Evolutionary conservation across 2,329 filamentous ascomycete species (phyloP).

Genomic region (Pseudogymnoascus sp.): DNA sequence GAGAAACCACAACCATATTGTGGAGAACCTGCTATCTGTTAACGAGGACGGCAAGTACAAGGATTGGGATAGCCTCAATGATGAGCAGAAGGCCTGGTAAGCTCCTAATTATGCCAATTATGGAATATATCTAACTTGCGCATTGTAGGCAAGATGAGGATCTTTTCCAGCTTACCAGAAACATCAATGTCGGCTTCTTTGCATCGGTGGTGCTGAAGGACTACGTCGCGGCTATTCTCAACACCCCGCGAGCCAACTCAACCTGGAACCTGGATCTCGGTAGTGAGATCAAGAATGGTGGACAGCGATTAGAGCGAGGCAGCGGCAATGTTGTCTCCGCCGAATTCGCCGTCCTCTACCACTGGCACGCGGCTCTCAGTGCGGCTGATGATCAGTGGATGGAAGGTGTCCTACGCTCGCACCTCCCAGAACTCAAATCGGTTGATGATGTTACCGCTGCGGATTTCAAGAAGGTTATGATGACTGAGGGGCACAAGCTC

Average conservation of each 20-base stretch:
- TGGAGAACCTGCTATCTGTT: conserved; percentile 32
- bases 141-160: conserved; percentile 38
- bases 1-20: conserved; percentile 39
- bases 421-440: conserved; percentile 33
- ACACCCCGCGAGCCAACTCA: conserved; percentile 37
- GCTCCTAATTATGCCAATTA: conserved; percentile 11
- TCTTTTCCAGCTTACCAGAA: conserved; percentile 39
- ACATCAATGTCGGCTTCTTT: conserved; percentile 42
- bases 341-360: conserved; percentile 40
- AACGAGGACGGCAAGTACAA: conserved; percentile 39
- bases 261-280: conserved; percentile 39
- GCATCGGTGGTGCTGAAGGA: conserved; percentile 38
- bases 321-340: conserved; percentile 38
- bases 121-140: conserved; percentile 13
- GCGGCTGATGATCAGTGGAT: conserved; percentile 40
- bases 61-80: conserved; percentile 32
- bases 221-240: conserved; percentile 40
- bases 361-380: conserved; percentile 39
- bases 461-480: conserved; percentile 36
- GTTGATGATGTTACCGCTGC: conserved; percentile 37
- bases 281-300: conserved; percentile 37
- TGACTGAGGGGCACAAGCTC: conserved; percentile 31
- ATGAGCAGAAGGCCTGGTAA: conserved; percentile 33
- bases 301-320: conserved; percentile 35
- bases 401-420: conserved; percentile 31